phyloP scores from a whole-genome alignment of 192 early-diverging fungal species.

The Oehlia diaphana region DNA sequence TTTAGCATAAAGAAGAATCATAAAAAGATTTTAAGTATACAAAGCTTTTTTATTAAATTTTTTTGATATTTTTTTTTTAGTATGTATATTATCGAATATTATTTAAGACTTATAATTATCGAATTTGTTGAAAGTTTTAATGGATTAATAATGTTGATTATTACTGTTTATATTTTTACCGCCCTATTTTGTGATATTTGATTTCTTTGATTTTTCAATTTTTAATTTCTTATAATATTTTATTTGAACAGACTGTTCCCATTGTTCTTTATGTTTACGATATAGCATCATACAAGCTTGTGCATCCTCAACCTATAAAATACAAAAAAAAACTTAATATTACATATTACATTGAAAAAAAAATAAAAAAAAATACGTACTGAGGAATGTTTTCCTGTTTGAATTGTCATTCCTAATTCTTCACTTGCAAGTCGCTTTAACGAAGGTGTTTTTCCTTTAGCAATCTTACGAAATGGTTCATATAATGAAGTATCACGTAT shows the following conservation, averaged over 20 bases:
- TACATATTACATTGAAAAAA: too few species aligned
- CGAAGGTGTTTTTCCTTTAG: slow-evolving; percentile 65
- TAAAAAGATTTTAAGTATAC: too few species aligned
- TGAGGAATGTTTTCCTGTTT: slow-evolving; percentile 84
- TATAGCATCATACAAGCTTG: slow-evolving; percentile 88
- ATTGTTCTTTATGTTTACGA: slow-evolving; percentile 75
- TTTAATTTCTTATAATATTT: slow-evolving; percentile 7
- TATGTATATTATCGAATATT: too few species aligned
- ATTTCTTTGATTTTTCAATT: too few species aligned
- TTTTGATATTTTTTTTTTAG: too few species aligned
- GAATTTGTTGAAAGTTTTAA: too few species aligned
- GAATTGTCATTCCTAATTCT: slow-evolving; percentile 79
- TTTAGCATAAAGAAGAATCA: too few species aligned
- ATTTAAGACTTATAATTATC: too few species aligned
- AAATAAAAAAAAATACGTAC: slow-evolving; percentile 43
- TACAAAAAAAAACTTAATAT: slow-evolving; percentile 6
- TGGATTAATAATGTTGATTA: too few species aligned
- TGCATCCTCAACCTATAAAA: slow-evolving; percentile 75
- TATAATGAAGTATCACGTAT: slow-evolving; percentile 85
- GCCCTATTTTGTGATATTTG: too few species aligned
- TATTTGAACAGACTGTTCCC: slow-evolving; percentile 61
- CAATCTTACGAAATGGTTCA: slow-evolving; percentile 66
- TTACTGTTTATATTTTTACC: too few species aligned
- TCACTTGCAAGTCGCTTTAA: slow-evolving; percentile 76
- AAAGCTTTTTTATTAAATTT: too few species aligned